A percentile compares a stretch with the other conserved stretches of the same genome.
These are phyloP conservation scores for Nosema granulosis DNA, from an alignment of 371 early-diverging fungal genomes.

Conservation along the genomic window DNA sequence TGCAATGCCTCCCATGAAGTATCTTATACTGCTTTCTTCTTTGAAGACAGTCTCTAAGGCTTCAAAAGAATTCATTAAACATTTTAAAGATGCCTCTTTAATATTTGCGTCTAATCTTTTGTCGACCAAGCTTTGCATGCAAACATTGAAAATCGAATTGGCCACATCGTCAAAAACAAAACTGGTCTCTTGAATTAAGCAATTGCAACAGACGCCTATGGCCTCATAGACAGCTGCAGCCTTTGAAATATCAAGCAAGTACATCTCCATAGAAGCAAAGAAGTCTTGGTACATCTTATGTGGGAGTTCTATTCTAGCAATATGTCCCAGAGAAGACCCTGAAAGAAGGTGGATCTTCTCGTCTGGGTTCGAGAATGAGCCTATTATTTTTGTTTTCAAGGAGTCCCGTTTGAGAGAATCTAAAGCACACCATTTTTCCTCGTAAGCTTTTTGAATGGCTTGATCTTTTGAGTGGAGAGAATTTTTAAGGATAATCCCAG, in stretches of 20 bases:
- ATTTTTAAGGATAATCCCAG: slow-evolving; percentile 54
- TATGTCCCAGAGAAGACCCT: slow-evolving; percentile 28
- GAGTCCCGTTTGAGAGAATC: background rate
- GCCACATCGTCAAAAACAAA: slow-evolving; percentile 23
- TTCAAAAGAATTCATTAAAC: slow-evolving; percentile 33
- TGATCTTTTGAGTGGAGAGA: slow-evolving; percentile 40
- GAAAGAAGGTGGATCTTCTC: slow-evolving; percentile 13
- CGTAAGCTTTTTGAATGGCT: slow-evolving; percentile 18
- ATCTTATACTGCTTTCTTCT: slow-evolving; percentile 27
- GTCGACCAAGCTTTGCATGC: slow-evolving; percentile 4
- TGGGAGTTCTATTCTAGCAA: slow-evolving; percentile 53
- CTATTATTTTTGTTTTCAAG: background rate
- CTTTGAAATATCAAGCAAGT: background rate
- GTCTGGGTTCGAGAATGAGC: background rate
- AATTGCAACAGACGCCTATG: slow-evolving; percentile 18
- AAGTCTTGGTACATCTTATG: slow-evolving; percentile 13
- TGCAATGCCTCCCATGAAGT: slow-evolving; percentile 41
- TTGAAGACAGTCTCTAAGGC: slow-evolving; percentile 22
- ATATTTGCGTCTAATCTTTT: background rate
- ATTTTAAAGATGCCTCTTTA: slow-evolving; percentile 27
- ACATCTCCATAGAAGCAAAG: slow-evolving; percentile 27
- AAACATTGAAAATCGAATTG: slow-evolving; percentile 28
- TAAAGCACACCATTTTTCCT: slow-evolving; percentile 35
- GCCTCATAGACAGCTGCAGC: slow-evolving; percentile 34
- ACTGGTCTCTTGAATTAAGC: slow-evolving; percentile 22